phyloP scores from a whole-genome alignment of 345 rosid genomes.

The Odontarrhena argentea region DNA sequence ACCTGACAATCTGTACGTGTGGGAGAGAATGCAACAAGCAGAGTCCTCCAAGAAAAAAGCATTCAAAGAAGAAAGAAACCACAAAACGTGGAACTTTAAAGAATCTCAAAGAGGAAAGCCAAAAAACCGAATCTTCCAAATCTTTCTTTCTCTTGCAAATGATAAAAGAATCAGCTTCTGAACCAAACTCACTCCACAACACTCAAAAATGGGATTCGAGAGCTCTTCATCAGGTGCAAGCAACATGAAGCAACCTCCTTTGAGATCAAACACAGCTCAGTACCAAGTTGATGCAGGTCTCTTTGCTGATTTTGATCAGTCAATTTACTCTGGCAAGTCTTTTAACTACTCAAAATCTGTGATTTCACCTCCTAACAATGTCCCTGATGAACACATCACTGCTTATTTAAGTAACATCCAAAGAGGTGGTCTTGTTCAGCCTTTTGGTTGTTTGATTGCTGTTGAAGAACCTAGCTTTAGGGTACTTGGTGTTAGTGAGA shows the following conservation, averaged over 20 bases:
- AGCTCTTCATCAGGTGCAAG: constrained; percentile 49
- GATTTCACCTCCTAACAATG: constrained; percentile 49
- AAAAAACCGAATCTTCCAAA: constrained; percentile 26
- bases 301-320: constrained; percentile 71
- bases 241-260: constrained; percentile 52
- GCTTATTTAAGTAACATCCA: constrained; percentile 71
- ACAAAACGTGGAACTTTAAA: constrained; percentile 3
- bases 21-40: constrained; percentile 35
- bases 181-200: constrained; percentile 4
- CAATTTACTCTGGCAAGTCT: constrained; percentile 62
- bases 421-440: constrained; percentile 79
- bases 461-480: constrained; percentile 63
- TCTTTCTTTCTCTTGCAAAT: constrained; percentile 21
- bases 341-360: constrained; percentile 73
- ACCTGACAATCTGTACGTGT: constrained; percentile 36
- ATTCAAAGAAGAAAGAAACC: background rate
- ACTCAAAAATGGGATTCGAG: constrained; percentile 34
- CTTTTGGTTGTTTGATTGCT: constrained; percentile 79
- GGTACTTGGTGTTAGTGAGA: constrained; percentile 66
- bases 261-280: constrained; percentile 49
- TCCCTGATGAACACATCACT: constrained; percentile 64
- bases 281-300: constrained; percentile 76
- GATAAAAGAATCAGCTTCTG: constrained; percentile 38
- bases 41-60: constrained; percentile 5
- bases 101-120: background rate